Conservation (phyloP, 1,139 yeast genomes). For the Saccharomyces hybrid region DNA sequence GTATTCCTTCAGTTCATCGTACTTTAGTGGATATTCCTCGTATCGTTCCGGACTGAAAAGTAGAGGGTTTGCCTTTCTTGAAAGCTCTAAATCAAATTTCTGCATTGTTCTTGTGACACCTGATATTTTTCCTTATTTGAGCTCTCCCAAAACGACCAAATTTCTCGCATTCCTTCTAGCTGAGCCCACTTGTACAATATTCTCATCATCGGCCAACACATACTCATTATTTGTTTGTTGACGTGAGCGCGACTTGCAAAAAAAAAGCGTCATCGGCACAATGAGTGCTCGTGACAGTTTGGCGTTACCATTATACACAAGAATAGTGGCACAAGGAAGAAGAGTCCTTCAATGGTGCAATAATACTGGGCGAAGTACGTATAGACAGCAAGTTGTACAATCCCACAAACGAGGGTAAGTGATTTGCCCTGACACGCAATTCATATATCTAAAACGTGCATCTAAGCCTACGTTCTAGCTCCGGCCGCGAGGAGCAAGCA, state of each 20-base stretch:
- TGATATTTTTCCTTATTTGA: neutral
- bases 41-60: constrained; percentile 20
- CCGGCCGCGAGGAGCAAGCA: neutral
- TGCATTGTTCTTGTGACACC: neutral
- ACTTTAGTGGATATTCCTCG: constrained; percentile 26
- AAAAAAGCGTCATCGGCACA: neutral
- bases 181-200: neutral
- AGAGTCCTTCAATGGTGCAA: neutral
- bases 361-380: neutral
- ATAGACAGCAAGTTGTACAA: too few species aligned
- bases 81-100: constrained; percentile 13
- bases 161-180: neutral
- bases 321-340: neutral
- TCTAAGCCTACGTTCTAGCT: neutral
- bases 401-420: too few species aligned
- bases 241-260: neutral
- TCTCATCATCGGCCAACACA: neutral
- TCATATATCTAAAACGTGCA: neutral
- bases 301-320: neutral
- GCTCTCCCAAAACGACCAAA: too few species aligned
- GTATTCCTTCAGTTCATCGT: constrained; percentile 24
- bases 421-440: neutral
- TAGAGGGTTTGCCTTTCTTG: constrained; percentile 23
- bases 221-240: neutral
- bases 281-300: neutral